phyloP scores from a whole-genome alignment of 176 grass and related monocot species.

The Otatea glauca region DNA sequence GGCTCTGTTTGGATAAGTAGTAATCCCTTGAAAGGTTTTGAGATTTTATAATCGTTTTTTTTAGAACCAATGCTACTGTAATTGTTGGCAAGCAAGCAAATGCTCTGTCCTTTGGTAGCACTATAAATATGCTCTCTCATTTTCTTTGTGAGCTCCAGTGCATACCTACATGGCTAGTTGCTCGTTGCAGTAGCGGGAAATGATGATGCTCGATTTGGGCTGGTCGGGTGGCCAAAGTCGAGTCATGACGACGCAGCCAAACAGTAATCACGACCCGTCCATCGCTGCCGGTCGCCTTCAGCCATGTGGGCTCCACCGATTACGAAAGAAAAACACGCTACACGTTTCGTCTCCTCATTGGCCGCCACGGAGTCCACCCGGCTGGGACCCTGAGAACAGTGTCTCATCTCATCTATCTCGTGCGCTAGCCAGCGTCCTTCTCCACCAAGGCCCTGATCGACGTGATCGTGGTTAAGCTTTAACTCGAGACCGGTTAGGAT shows the following conservation, averaged over 20 bases:
- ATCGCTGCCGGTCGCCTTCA: slow-evolving; percentile 38
- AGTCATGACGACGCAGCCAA: slow-evolving; percentile 42
- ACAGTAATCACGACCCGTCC: slow-evolving; percentile 3
- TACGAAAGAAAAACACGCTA: not conserved
- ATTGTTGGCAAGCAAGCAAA: not conserved
- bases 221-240: slow-evolving; percentile 32
- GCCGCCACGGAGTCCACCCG: not conserved
- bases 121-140: not conserved
- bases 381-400: not conserved
- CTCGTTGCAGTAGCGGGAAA: not conserved
- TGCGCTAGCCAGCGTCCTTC: not conserved
- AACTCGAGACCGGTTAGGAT: too few species aligned
- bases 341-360: slow-evolving; percentile 49
- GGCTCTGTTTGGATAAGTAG: too few species aligned
- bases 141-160: too few species aligned
- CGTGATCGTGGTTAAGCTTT: too few species aligned
- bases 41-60: too few species aligned
- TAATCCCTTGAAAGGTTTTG: too few species aligned
- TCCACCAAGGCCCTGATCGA: too few species aligned
- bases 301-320: slow-evolving; percentile 33
- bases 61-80: not conserved
- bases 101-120: not conserved
- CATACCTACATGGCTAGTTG: too few species aligned
- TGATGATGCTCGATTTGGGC: slow-evolving; percentile 52
- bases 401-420: not conserved